Base-by-base conservation (phyloP, 805 yeast species). In the Lipomyces kockii region DNA sequence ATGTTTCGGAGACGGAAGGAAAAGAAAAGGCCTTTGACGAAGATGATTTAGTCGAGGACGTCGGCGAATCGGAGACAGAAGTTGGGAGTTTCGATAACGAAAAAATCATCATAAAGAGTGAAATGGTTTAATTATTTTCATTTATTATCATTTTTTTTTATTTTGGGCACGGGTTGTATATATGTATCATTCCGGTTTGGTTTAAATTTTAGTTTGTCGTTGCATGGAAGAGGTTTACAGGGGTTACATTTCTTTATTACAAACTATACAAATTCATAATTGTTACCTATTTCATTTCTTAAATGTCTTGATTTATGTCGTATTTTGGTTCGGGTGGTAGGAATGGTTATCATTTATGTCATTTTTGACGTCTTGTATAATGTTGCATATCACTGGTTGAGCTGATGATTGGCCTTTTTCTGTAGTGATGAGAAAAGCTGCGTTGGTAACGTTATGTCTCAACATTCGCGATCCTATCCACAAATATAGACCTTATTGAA, bases 1-100 rank as follows among this genome's bases (percentile, higher is more conserved):
- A 60, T 25, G 27, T 20, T 32, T 62, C 59, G 20, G 65, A 46
- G 43, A 60, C 62, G 7, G 66, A 62, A 52, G 57, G 20, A 43
- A n/a, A 17, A 9, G 14, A 17, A 8, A 27, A 14, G n/a, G 6
- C 32, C 5, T 25, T 32, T 8, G 53, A 58, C 51, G 62, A 39
- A 53, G 29, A 32, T 46, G 62, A 59, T 22, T 12, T 25, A 25
- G 55, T 25, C 34, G 55, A 52, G n/a, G 11, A 4, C 22, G 34
- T 52, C 34, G 55, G 55, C 27, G 55, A 52, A 5, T 25, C 17
- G 32, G 34, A 52, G 55, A 52, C 55, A 5, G 55, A 52, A 32
- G 62, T 59, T 4, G 55, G 55, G 22, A 59, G 62, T 46, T 9
- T 59, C 27, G 55, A 27, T 1, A 53, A 59, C 22, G 46, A 52